phyloP scores from a whole-genome alignment of 441 rosid genomes.

The Pelargonium cotyledonis region DNA sequence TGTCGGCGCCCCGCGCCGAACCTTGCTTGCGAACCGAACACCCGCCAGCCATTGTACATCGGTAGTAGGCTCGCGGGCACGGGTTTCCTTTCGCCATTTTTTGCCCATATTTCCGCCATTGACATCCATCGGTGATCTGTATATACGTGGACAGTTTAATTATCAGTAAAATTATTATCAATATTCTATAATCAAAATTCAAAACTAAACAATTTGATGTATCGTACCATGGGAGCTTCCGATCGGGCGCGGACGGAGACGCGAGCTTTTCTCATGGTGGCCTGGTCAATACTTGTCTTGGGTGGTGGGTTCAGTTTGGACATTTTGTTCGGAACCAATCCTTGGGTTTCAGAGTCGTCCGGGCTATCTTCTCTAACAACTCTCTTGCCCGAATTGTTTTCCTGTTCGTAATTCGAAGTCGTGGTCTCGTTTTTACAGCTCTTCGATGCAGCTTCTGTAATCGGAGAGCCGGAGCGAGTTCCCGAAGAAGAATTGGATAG shows the following conservation, averaged over 20 bases:
- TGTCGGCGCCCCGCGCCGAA: no score
- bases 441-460: constrained; percentile 6
- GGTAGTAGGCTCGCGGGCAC: constrained; percentile 83
- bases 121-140: constrained; percentile 76
- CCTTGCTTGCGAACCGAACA: constrained; percentile 97
- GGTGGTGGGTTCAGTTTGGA: constrained; percentile 31
- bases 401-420: neutral
- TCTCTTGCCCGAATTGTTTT: constrained; percentile 28
- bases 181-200: neutral
- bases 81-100: constrained; percentile 97
- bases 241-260: constrained; percentile 96
- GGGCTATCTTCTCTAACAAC: constrained; percentile 43
- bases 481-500: constrained; percentile 43
- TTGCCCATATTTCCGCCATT: constrained; percentile 87
- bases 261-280: constrained; percentile 98
- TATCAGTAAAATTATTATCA: neutral
- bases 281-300: constrained; percentile 46
- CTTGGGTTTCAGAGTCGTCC: constrained; percentile 42
- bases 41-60: constrained; percentile 87
- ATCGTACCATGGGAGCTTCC: constrained; percentile 88
- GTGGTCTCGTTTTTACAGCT: constrained; percentile 29
- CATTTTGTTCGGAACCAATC: constrained; percentile 55
- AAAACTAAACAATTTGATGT: neutral
- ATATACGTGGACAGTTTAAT: neutral
- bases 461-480: no score